Base-by-base conservation (phyloP, 2,329 filamentous ascomycete genomes). In the Fusarium virguliforme region DNA sequence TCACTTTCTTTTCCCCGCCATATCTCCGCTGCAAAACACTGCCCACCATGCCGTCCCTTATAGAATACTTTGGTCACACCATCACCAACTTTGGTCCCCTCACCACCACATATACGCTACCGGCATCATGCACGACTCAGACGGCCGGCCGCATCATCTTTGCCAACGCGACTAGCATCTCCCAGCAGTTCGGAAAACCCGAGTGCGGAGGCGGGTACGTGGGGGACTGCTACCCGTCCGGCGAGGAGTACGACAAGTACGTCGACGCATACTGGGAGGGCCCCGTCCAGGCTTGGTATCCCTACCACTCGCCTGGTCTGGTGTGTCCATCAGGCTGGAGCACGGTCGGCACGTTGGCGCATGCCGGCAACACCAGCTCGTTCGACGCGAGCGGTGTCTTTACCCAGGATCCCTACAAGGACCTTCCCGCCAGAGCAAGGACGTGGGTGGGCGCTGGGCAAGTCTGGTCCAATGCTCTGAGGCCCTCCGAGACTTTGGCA, bases 21-120 rank as follows among this genome's bases (percentile, higher is more conserved):
- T 26, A 15, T n/a, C 1, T n/a, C 50, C 26, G 15, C 34, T 10
- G 4, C 18, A n/a, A 13, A 18, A 38, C 15, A 15, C 22, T 8
- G 24, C 6, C 8, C 64, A 74, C 30, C 0, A 79, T 79, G 77
- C 75, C 77, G 2, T 67, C 73, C 8, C 53, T 62, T 2, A 79
- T 74, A 8, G 51, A 72, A 26, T 68, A 64, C 41, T 75, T 73
- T 37, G 74, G 71, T 1, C 55, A 59, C 3, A 56, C 67, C 15
- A 58, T 79, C 59, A 75, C 72, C 59, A 80, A 80, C 56, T 24
- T 79, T 24, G 76, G 78, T 6, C 78, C 76, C 4, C 60, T 80
- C 12, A 79, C 77, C 30, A 77, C 78, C 2, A 75, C 70, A n/a
- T 79, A 74, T 58, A 76, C 76, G 1, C 67, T 75, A 12, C 74